phyloP scores from a whole-genome alignment of 169 alveolate species.

The Cryptosporidium muris region DNA sequence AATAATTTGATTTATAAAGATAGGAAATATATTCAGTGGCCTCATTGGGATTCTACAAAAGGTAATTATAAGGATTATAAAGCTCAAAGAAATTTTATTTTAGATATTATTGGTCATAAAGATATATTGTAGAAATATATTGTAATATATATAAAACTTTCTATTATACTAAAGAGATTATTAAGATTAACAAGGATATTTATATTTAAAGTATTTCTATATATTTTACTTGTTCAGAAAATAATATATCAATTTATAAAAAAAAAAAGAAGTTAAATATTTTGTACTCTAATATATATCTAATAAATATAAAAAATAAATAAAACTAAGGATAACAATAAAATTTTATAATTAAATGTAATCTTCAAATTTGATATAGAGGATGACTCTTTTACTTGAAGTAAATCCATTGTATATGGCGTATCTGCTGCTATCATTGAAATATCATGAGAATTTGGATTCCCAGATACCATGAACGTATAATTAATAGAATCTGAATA shows the following conservation, averaged over 20 bases:
- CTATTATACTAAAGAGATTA: not conserved
- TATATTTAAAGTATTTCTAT: not conserved
- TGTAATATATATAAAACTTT: not conserved
- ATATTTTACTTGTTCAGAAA: not conserved
- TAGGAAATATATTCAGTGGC: conserved; percentile 28
- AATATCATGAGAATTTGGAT: not conserved
- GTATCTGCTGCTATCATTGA: not conserved
- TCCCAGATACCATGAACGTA: not conserved
- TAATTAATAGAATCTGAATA: not conserved
- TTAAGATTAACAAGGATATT: not conserved
- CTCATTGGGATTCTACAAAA: conserved; percentile 33
- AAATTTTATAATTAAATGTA: too few relatives aligned
- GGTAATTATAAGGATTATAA: conserved; percentile 30
- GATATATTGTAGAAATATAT: not conserved
- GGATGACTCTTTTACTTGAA: not conserved
- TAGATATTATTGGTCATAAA: conserved; percentile 3
- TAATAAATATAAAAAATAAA: too few relatives aligned
- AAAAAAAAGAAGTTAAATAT: not conserved
- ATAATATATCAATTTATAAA: not conserved
- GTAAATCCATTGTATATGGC: not conserved
- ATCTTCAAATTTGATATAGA: not conserved
- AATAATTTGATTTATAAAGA: not conserved
- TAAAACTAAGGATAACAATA: too few relatives aligned
- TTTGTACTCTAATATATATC: not conserved
- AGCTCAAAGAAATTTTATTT: conserved; percentile 35